Evolutionary conservation across 1,284 basidiomycete species (phyloP).

Genomic region (Microbotryum intermedium): DNA sequence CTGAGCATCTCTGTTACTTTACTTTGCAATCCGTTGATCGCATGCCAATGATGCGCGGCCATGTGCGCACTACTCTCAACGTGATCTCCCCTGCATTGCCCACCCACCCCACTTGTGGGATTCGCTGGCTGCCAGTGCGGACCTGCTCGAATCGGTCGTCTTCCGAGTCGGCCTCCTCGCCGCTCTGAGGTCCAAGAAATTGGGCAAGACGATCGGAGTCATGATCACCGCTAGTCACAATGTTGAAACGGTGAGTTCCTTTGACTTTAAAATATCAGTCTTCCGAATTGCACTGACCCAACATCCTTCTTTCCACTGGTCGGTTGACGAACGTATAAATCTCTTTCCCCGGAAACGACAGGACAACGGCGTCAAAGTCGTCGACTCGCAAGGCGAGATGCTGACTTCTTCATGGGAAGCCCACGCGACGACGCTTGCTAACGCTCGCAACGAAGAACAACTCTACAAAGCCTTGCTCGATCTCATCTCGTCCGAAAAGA

Average conservation of each 20-base stretch:
- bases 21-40: background rate
- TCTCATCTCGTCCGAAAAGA: constrained; percentile 59
- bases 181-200: constrained; percentile 76
- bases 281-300: background rate
- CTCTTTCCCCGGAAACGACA: constrained; percentile 38
- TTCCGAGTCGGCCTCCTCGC: constrained; percentile 90
- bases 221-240: constrained; percentile 99
- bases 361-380: constrained; percentile 98
- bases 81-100: background rate
- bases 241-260: constrained; percentile 66
- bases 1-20: background rate
- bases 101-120: constrained; percentile 2
- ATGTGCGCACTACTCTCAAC: background rate
- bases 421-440: constrained; percentile 82
- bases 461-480: constrained; percentile 60
- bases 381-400: constrained; percentile 99
- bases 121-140: constrained; percentile 50
- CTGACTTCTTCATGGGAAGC: constrained; percentile 89
- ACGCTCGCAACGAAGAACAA: constrained; percentile 63
- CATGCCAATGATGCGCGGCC: background rate
- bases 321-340: constrained; percentile 5
- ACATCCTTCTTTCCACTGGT: background rate
- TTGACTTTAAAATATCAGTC: background rate
- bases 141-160: constrained; percentile 77
- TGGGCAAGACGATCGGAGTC: constrained; percentile 86